Percentiles rank a stretch among this genome's conserved stretches.
Evolutionary conservation across 2,329 filamentous ascomycete species (phyloP).

Genomic region (Fusarium buxicola): DNA sequence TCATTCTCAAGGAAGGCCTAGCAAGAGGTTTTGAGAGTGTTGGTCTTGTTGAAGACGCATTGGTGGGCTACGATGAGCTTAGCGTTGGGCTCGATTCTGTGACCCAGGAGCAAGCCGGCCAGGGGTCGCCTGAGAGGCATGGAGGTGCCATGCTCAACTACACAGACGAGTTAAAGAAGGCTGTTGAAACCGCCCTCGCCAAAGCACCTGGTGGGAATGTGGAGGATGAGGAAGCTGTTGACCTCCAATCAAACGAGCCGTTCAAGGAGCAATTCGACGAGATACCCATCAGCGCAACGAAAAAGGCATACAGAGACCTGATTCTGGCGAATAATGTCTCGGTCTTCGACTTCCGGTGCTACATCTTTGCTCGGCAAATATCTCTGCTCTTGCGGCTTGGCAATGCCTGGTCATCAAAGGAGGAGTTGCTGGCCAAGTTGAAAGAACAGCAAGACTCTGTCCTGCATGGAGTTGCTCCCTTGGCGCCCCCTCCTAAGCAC

Average conservation of each 20-base stretch:
- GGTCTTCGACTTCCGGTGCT: conserved; percentile 93
- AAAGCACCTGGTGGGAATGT: conserved; percentile 48
- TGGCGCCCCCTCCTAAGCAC: conserved; percentile 60
- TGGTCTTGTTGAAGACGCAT: conserved; percentile 92
- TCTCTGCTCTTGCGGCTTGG: conserved; percentile 83
- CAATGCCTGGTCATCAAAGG: conserved; percentile 74
- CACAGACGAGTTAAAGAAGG: conserved; percentile 78
- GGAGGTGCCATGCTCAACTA: conserved; percentile 77
- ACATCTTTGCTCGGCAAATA: conserved; percentile 92
- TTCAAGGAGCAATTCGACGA: conserved; percentile 61
- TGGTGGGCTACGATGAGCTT: conserved; percentile 95
- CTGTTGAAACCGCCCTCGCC: conserved; percentile 64
- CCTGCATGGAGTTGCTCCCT: conserved; percentile 67
- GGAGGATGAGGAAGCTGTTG: conserved; percentile 59
- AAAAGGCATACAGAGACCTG: conserved; percentile 88
- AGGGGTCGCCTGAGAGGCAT: conserved; percentile 71
- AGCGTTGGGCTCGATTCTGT: conserved; percentile 87
- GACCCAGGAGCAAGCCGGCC: conserved; percentile 76
- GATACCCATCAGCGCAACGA: conserved; percentile 70
- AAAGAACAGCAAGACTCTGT: conserved; percentile 71
- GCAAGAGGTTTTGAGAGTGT: conserved; percentile 96
- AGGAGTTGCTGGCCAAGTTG: conserved; percentile 71
- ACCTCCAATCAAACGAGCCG: conserved; percentile 61
- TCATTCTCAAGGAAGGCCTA: conserved; percentile 95
- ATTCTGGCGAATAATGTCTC: conserved; percentile 97